Percentiles rank a stretch among this genome's conserved stretches.
phyloP scores from a whole-genome alignment of 495 filamentous ascomycete species.

The Neurospora intermedia region DNA sequence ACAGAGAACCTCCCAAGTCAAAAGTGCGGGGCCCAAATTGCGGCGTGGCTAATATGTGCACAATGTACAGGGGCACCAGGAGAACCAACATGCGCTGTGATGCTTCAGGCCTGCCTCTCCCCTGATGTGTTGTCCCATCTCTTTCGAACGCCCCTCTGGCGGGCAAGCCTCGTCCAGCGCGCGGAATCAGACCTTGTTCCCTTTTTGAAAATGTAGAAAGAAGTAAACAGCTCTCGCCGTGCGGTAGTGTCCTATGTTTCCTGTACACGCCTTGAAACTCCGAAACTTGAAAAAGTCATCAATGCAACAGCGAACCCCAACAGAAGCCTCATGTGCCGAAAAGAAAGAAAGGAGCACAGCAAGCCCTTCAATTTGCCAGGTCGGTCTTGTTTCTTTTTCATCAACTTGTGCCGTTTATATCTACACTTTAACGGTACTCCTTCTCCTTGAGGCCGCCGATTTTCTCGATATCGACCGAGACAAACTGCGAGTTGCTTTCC shows the following conservation, averaged over 20 bases:
- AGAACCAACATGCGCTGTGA: not conserved
- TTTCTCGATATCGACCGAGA: conserved; percentile 84
- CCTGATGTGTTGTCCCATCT: not conserved
- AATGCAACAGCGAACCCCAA: not conserved
- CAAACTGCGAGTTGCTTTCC: conserved; percentile 63
- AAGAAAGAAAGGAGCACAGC: not conserved
- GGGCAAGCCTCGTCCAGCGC: not conserved
- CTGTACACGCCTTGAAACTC: conserved; percentile 13
- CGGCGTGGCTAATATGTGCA: not conserved
- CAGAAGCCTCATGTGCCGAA: not conserved
- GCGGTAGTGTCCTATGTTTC: conserved; percentile 13
- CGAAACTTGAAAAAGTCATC: conserved; percentile 3
- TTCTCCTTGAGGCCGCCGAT: conserved; percentile 95
- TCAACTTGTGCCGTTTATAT: not conserved
- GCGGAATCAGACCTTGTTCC: not conserved
- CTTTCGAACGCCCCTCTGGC: not conserved
- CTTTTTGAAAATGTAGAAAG: conserved; percentile 1
- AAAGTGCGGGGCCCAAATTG: not conserved
- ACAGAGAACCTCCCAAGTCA: conserved; percentile 1
- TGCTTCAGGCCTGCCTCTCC: not conserved
- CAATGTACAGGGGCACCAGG: conserved; percentile 2
- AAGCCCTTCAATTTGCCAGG: not conserved
- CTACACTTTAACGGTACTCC: conserved; percentile 33
- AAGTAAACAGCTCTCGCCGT: conserved; percentile 9
- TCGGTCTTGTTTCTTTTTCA: not conserved